Evolutionary conservation across 352 stramenopile genomes (phyloP), one percentile per base, ranked within the genome.

Genomic region (Blastocystis sp.): DNA sequence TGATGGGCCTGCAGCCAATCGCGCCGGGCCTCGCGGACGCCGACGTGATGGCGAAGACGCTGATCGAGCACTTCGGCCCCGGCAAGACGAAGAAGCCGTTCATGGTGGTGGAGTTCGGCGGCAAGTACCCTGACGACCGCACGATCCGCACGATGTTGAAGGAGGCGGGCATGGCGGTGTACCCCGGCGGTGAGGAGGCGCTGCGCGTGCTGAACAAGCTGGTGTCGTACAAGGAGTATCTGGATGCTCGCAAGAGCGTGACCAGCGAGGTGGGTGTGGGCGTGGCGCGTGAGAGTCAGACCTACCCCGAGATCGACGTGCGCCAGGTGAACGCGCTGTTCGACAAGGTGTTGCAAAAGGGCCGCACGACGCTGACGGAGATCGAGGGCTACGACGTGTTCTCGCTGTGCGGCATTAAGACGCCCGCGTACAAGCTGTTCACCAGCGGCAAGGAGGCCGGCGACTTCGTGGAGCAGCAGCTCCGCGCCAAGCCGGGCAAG

Each of bases 11-110:
- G 24, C 71, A 81, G 60, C 71, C 71, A 10, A 68, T 64, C 60
- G 71, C 71, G 24, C 71, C 71, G 1, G 71, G 54, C 60, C 43
- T 81, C 60, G 54, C 71, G 14, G 60, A 64, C 40, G 17, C 71
- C 24, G 54, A 64, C 54, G 43, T 43, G 38, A 3, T 81, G 21
- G 71, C 71, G 17, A 52, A 64, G 54, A 64, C 24, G 17, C 38
- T 81, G 21, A 42, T 68, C 9, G 60, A 81, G 28, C n/a, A 81
- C 24, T 81, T 81, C 60, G 71, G 71, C 10, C 71, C 71, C 14
- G 71, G 71, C 6, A 81, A 81, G 60, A 81, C 71, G 54, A 62
- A 81, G 60, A 81, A 81, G 71, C 71, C 71, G 14, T 68, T 81
- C 40, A 9, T 81, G 54, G 60, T 81, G 14, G 54, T 81, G 1